These are phyloP conservation scores for Trichosporon ovoides DNA, from an alignment of 1,284 basidiomycete genomes.

Conservation along the genomic window DNA sequence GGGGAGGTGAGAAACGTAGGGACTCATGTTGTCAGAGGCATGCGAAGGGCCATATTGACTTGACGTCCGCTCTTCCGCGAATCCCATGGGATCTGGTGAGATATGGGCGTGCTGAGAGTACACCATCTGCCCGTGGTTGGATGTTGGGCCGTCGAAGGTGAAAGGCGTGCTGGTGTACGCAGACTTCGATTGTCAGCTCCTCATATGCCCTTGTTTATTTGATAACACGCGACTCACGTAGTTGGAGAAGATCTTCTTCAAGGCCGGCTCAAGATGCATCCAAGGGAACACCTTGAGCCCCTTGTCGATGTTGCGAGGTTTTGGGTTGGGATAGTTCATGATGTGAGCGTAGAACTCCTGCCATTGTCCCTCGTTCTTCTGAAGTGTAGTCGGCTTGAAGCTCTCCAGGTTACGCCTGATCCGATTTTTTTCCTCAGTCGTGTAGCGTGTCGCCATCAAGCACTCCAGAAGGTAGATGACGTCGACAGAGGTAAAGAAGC, in stretches of 20 bases:
- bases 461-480: constrained; percentile 88
- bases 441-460: constrained; percentile 74
- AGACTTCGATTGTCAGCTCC: constrained; percentile 6
- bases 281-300: constrained; percentile 97
- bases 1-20: background rate
- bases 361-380: constrained; percentile 62
- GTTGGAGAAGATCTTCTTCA: constrained; percentile 92
- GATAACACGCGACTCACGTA: constrained; percentile 60
- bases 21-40: background rate
- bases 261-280: constrained; percentile 68
- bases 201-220: background rate
- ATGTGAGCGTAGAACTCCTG: constrained; percentile 79
- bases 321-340: constrained; percentile 91
- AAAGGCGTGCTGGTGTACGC: constrained; percentile 9
- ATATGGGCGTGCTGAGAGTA: constrained; percentile 14
- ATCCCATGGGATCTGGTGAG: constrained; percentile 9
- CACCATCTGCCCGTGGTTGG: background rate
- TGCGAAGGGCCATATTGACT: constrained; percentile 1
- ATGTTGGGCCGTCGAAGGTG: constrained; percentile 2
- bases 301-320: constrained; percentile 95
- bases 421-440: constrained; percentile 92
- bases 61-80: constrained; percentile 10
- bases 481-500: constrained; percentile 90
- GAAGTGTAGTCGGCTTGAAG: constrained; percentile 81
- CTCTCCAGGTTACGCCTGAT: constrained; percentile 91